These are phyloP conservation scores for Microbotryomycetes sp. DNA, from an alignment of 1,284 basidiomycete genomes.

Conservation along the genomic window DNA sequence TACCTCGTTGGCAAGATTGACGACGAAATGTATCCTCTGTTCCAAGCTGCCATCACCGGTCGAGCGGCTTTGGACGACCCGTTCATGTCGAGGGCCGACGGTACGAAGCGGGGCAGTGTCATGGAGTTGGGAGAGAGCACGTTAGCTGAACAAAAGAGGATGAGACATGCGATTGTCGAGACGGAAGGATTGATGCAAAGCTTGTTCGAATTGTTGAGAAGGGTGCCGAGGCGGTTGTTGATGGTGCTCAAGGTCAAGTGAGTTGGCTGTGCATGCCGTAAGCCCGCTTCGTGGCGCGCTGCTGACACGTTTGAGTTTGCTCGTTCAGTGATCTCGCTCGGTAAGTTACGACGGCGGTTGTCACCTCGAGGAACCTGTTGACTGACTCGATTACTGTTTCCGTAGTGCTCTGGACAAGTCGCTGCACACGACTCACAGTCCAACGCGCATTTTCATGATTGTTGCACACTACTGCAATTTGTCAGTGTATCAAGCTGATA, in stretches of 20 bases:
- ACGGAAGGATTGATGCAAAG: slow-evolving; percentile 71
- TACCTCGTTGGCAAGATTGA: slow-evolving; percentile 76
- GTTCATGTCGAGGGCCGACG: slow-evolving; percentile 42
- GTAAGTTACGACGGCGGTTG: too few species aligned
- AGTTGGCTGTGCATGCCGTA: neutral
- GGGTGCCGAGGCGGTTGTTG: slow-evolving; percentile 65
- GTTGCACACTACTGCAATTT: slow-evolving; percentile 81
- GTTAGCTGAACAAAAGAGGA: slow-evolving; percentile 64
- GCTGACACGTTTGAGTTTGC: too few species aligned
- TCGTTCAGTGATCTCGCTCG: neutral
- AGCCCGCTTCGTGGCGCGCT: too few species aligned
- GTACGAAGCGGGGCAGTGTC: slow-evolving; percentile 58
- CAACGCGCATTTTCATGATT: slow-evolving; percentile 78
- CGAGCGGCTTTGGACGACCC: slow-evolving; percentile 41
- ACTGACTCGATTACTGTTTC: slow-evolving; percentile 30
- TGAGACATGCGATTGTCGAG: slow-evolving; percentile 68
- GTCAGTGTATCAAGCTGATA: slow-evolving; percentile 76
- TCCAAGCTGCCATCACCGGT: slow-evolving; percentile 69
- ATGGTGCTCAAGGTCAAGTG: slow-evolving; percentile 65
- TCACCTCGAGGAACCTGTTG: too few species aligned
- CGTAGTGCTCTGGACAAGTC: slow-evolving; percentile 54
- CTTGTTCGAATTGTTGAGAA: slow-evolving; percentile 74
- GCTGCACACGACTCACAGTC: slow-evolving; percentile 48
- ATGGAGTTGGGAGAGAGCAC: slow-evolving; percentile 62
- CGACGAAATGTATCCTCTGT: slow-evolving; percentile 57